Conservation (phyloP, 306 rosid species). For the Cicer arietinum region DNA sequence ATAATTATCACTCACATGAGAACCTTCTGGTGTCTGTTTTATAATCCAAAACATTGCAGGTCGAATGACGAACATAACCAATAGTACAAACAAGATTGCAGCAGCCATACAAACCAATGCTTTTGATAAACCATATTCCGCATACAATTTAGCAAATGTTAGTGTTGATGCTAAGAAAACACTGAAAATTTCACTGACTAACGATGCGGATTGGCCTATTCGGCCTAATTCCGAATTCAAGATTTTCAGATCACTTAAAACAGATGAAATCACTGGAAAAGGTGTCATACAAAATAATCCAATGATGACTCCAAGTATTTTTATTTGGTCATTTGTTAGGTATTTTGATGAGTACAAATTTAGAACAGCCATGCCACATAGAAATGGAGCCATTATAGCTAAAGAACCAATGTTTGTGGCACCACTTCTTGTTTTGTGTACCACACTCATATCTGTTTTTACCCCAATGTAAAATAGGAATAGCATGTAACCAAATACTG, state of each 20-base stretch:
- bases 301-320: not conserved
- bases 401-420: constrained; percentile 48
- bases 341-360: not conserved
- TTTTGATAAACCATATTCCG: not conserved
- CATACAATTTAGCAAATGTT: not conserved
- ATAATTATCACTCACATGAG: constrained; percentile 55
- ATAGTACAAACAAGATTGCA: not conserved
- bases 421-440: constrained; percentile 47
- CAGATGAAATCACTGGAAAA: constrained; percentile 55
- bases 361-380: constrained; percentile 35
- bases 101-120: not conserved
- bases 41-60: constrained; percentile 69
- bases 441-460: constrained; percentile 59
- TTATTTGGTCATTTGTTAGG: rapidly evolving
- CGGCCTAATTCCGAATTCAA: constrained; percentile 72
- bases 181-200: constrained; percentile 56
- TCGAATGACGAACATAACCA: constrained; percentile 47
- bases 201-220: constrained; percentile 56
- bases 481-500: constrained; percentile 61
- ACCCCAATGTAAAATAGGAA: constrained; percentile 72
- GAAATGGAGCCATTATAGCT: constrained; percentile 51
- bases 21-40: constrained; percentile 68
- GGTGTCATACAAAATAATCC: constrained; percentile 46
- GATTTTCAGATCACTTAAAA: constrained; percentile 61
- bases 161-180: not conserved